These are phyloP conservation scores for Fusarium xylarioides DNA, from an alignment of 2,329 filamentous ascomycete species.

Conservation along the genomic window DNA sequence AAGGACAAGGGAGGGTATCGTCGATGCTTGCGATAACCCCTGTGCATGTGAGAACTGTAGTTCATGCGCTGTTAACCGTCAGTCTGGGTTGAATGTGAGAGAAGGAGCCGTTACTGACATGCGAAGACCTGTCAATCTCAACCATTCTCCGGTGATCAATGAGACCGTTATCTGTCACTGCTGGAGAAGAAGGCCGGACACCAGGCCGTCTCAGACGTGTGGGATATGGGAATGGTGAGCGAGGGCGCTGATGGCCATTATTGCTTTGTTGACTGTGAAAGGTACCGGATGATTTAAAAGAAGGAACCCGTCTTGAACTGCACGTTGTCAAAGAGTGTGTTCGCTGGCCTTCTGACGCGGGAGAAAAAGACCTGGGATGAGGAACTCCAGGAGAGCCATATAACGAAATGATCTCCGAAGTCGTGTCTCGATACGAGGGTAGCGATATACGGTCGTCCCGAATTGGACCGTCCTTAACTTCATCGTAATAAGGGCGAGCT, in stretches of 20 bases:
- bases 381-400: constrained; percentile 62
- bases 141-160: constrained; percentile 62
- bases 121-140: constrained; percentile 58
- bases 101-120: constrained; percentile 48
- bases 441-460: constrained; percentile 56
- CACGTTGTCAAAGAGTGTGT: constrained; percentile 66
- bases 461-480: constrained; percentile 44
- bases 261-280: constrained; percentile 58
- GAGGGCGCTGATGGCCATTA: constrained; percentile 58
- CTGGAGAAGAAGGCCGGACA: constrained; percentile 59
- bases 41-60: constrained; percentile 54
- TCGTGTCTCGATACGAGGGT: constrained; percentile 61
- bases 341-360: constrained; percentile 55
- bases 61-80: constrained; percentile 53
- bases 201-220: constrained; percentile 65
- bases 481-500: constrained; percentile 43
- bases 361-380: constrained; percentile 53
- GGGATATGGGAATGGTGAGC: constrained; percentile 68
- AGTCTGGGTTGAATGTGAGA: neutral
- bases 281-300: constrained; percentile 58
- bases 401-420: constrained; percentile 65
- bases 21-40: constrained; percentile 48
- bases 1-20: constrained; percentile 52
- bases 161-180: constrained; percentile 56
- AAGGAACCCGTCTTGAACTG: constrained; percentile 57